Evolutionary conservation across 2,329 filamentous ascomycete genomes (phyloP).

Genomic region (Hypoxylon sp.): DNA sequence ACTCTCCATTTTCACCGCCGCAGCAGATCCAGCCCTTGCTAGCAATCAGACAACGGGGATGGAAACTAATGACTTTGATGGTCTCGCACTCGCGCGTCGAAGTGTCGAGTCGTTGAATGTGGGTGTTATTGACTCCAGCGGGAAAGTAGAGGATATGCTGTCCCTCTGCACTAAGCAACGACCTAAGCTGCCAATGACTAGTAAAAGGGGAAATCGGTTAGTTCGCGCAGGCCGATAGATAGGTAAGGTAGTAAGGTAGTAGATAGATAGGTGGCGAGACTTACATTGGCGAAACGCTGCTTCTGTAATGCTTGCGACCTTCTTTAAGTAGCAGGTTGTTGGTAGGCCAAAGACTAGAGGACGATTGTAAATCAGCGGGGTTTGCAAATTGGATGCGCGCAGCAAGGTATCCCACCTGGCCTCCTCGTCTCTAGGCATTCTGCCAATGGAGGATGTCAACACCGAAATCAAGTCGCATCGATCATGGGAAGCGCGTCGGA

Average conservation of each 20-base stretch:
- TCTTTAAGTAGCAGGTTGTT: conserved; percentile 73
- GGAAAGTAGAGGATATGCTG: conserved; percentile 88
- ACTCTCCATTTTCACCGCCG: conserved; percentile 89
- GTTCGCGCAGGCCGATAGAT: conserved; percentile 16
- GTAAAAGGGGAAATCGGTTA: conserved; percentile 23
- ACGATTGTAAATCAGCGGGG: conserved; percentile 42
- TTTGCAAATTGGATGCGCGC: conserved; percentile 26
- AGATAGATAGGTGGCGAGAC: conserved; percentile 51
- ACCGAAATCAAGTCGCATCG: conserved; percentile 51
- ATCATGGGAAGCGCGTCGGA: conserved; percentile 42
- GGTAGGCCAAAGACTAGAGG: conserved; percentile 73
- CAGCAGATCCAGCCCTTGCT: conserved; percentile 91
- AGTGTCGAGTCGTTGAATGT: conserved; percentile 78
- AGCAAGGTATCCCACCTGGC: conserved; percentile 61
- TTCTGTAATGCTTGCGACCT: conserved; percentile 76
- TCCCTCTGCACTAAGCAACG: conserved; percentile 86
- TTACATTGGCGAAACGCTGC: conserved; percentile 76
- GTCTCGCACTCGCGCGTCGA: conserved; percentile 79
- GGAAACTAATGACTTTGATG: conserved; percentile 78
- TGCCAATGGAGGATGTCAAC: conserved; percentile 52
- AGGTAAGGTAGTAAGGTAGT: conserved; percentile 18
- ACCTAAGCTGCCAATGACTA: conserved; percentile 90
- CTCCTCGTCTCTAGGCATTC: conserved; percentile 71
- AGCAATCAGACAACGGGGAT: conserved; percentile 88
- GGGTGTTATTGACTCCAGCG: conserved; percentile 75